Evolutionary conservation across 192 early-diverging fungal genomes (phyloP).

Genomic region (Dissophora globulifera): DNA sequence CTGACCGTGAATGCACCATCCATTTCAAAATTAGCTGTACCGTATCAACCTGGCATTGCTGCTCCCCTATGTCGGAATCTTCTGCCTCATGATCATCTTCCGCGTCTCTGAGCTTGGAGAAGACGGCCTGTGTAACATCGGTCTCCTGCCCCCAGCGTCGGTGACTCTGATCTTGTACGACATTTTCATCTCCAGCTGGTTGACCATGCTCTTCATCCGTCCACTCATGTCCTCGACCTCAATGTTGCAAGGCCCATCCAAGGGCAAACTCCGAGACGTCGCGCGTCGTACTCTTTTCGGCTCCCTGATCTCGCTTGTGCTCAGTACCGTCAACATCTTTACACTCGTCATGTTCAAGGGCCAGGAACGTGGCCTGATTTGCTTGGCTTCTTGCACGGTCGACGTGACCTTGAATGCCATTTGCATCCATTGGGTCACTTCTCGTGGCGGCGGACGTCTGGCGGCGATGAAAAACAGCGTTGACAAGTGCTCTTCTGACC

Average conservation of each 20-base stretch:
- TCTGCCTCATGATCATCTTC: constrained; percentile 36
- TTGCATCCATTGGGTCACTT: constrained; percentile 60
- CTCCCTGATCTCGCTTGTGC: constrained; percentile 51
- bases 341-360: constrained; percentile 53
- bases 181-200: constrained; percentile 41
- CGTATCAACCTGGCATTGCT: constrained; percentile 34
- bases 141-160: constrained; percentile 38
- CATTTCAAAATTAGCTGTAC: constrained; percentile 46
- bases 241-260: constrained; percentile 39
- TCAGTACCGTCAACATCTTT: constrained; percentile 56
- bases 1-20: too few species aligned
- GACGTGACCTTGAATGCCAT: constrained; percentile 61
- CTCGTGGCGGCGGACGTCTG: constrained; percentile 8
- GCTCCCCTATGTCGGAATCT: constrained; percentile 31
- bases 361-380: constrained; percentile 57
- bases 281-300: constrained; percentile 57
- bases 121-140: constrained; percentile 33
- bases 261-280: constrained; percentile 43
- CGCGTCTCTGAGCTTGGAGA: constrained; percentile 13
- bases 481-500: constrained; percentile 14
- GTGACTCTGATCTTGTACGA: constrained; percentile 45
- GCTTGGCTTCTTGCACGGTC: constrained; percentile 58
- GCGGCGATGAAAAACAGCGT: neutral
- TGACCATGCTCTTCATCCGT: constrained; percentile 46
- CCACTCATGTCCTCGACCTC: constrained; percentile 47